Evolutionary conservation across 192 early-diverging fungal genomes (phyloP), one percentile per base, ranked within the genome.

Genomic region (Paraglomus occultum): DNA sequence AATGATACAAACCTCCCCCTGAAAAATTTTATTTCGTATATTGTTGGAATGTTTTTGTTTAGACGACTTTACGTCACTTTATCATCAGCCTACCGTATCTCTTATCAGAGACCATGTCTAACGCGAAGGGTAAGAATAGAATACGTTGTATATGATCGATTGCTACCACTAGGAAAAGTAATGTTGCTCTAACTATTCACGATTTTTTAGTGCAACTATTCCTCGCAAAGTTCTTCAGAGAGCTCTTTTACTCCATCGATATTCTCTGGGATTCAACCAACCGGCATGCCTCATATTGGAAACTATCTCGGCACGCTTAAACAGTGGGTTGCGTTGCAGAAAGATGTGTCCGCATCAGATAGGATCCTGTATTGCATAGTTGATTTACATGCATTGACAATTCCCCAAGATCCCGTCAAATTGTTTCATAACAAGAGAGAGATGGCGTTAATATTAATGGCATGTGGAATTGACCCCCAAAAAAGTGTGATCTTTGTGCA

Each of bases 261-360:
- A 42, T 87, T 97, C 51, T 94, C 93, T 6, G 95, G 94, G 0
- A 95, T 97, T 70, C 95, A 97, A 77, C 94, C 95, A 10, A 97
- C 95, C 40, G 95, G 94, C 6, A 84, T 87, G 17, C 93, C 93
- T 43, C 95, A 97, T 72, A 79, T 97, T 20, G 95, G 95, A 59
- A 97, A 97, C 77, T 97, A 96, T 72, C 86, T 96, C 60, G 95
- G 95, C 0, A 92, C 94, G 15, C 78, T 97, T 18, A 78, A 75
- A 1, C 92, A 94, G 80, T 97, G 94, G 95, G 90, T 90, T 2
- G 53, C 65, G 0, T 79, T 97, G 49, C 95, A 96, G 71, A 67
- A 77, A 39, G 58, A 77, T 12, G 66, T 76, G 5, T 67, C 66
- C 5, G 51, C 64, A 3, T 51, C 74, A 9, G 72, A 73, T 42